Percentiles rank a stretch among this genome's conserved stretches.
phyloP scores from a whole-genome alignment of 2,329 filamentous ascomycete species.

The Tolypocladium nubicola region DNA sequence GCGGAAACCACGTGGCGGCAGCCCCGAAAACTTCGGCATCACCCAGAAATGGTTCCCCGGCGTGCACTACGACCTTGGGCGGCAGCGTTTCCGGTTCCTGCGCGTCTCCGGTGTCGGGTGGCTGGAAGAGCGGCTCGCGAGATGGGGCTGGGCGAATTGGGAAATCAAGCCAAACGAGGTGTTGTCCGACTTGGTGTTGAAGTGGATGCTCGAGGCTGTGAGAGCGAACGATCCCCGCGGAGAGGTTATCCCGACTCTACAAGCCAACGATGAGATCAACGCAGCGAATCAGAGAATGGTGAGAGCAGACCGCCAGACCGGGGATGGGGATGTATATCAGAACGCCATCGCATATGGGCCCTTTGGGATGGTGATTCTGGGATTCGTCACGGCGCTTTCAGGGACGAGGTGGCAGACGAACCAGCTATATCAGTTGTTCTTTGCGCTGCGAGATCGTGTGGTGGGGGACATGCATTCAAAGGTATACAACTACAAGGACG shows the following conservation, averaged over 20 bases:
- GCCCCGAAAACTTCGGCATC: background rate
- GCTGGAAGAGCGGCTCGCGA: background rate
- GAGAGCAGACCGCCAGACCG: background rate
- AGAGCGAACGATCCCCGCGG: conserved; percentile 1
- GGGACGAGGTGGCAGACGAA: background rate
- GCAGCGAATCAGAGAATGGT: background rate
- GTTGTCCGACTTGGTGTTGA: conserved; percentile 8
- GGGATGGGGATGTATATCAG: background rate
- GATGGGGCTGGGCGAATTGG: conserved; percentile 6
- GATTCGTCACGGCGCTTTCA: background rate
- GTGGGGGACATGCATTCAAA: background rate
- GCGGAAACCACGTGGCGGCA: background rate
- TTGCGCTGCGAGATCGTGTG: background rate
- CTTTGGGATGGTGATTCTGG: background rate
- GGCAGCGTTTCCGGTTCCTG: background rate
- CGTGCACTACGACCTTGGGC: background rate
- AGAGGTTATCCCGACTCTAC: background rate
- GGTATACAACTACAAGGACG: background rate
- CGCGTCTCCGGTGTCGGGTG: background rate
- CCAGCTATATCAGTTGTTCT: background rate
- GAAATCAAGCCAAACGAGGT: conserved; percentile 10
- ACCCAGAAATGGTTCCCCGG: background rate
- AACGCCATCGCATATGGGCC: background rate
- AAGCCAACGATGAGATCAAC: background rate
- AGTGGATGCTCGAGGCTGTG: conserved; percentile 11